Percentiles rank a stretch among this genome's conserved stretches.
These are phyloP conservation scores for Agastache rugosa DNA, from an alignment of 257 asterid genomes.

Conservation along the genomic window DNA sequence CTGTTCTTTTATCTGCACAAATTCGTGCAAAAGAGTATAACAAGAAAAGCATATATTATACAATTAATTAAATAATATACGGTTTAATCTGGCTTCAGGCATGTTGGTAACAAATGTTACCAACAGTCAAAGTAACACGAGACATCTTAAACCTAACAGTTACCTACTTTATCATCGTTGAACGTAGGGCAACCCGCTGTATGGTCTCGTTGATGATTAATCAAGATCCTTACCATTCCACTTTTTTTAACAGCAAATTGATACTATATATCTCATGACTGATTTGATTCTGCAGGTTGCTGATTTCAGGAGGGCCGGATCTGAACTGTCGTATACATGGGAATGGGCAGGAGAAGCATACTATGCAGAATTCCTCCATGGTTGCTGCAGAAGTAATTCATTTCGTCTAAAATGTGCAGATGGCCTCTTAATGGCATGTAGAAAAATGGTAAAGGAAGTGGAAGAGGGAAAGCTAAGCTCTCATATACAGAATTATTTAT, in stretches of 20 bases:
- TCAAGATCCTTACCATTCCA: background rate
- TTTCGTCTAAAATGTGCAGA: constrained; percentile 6
- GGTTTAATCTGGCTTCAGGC: too few species aligned
- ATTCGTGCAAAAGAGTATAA: too few species aligned
- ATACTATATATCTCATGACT: background rate
- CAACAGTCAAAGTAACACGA: too few species aligned
- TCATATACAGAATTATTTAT: too few species aligned
- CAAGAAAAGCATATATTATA: too few species aligned
- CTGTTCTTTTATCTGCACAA: too few species aligned
- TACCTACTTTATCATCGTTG: background rate
- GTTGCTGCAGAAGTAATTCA: background rate
- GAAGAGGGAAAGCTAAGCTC: too few species aligned
- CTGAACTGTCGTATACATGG: constrained; percentile 15
- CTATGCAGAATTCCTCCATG: background rate
- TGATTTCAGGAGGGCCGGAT: constrained; percentile 25
- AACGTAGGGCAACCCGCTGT: too few species aligned
- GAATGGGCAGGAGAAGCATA: background rate
- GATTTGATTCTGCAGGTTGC: background rate
- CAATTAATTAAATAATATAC: too few species aligned
- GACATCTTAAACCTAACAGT: too few species aligned
- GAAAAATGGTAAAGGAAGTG: too few species aligned
- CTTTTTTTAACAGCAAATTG: background rate
- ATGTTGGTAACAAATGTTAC: too few species aligned
- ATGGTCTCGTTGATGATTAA: background rate
- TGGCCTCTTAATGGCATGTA: background rate